Conservation (phyloP, 2,329 filamentous ascomycete genomes). For the Paraphaeosphaeria sporulosa region DNA sequence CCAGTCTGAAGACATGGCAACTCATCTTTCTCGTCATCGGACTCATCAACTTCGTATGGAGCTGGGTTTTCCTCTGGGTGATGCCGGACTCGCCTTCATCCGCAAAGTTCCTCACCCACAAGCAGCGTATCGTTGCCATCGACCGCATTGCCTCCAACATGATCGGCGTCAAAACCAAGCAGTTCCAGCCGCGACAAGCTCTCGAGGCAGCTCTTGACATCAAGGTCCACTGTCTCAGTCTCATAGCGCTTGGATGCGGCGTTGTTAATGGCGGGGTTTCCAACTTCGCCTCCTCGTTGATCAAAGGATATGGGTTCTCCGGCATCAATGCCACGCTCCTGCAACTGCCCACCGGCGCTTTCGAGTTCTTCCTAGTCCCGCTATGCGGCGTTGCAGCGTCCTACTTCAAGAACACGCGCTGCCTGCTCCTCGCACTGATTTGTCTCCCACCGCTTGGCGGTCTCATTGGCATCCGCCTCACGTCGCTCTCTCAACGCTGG, state of each 20-base stretch:
- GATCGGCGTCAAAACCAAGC: conserved; percentile 53
- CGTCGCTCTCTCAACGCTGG: conserved; percentile 55
- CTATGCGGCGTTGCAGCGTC: conserved; percentile 44
- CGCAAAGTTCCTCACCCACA: conserved; percentile 48
- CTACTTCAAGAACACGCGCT: conserved; percentile 40
- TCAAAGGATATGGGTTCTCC: conserved; percentile 54
- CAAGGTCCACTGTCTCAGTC: conserved; percentile 50
- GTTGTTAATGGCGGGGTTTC: conserved; percentile 60
- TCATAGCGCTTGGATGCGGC: conserved; percentile 54
- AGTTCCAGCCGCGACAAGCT: conserved; percentile 47
- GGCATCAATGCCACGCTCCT: conserved; percentile 53
- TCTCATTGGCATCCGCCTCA: conserved; percentile 60
- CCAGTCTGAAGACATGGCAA: conserved; percentile 42
- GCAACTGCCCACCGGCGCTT: conserved; percentile 54
- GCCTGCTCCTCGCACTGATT: conserved; percentile 46
- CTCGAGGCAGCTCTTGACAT: conserved; percentile 52
- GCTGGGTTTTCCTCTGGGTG: conserved; percentile 43
- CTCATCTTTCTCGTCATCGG: conserved; percentile 50
- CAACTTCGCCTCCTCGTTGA: conserved; percentile 58
- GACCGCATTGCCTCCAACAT: conserved; percentile 51
- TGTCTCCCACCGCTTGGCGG: conserved; percentile 58
- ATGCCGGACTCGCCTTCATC: conserved; percentile 49
- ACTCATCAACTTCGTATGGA: conserved; percentile 47
- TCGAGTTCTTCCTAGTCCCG: conserved; percentile 53
- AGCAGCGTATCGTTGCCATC: conserved; percentile 50